Percentiles rank a stretch among this genome's conserved stretches.
These are phyloP conservation scores for Xylaria sp. DNA, from an alignment of 2,329 filamentous ascomycete genomes.

Conservation along the genomic window DNA sequence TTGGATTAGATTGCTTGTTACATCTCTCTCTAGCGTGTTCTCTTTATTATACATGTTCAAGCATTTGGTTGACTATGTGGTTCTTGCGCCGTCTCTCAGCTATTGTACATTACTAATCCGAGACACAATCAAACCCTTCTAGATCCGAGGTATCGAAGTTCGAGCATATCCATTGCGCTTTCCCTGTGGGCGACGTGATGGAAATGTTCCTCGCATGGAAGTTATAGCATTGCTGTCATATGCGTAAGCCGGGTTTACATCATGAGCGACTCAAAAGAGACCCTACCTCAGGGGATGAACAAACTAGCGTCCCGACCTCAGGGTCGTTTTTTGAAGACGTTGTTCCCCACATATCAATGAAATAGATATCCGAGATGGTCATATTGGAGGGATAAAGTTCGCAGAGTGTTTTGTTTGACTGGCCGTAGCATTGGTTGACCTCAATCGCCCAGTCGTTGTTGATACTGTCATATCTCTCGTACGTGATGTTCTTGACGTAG, in stretches of 20 bases:
- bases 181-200: constrained; percentile 38
- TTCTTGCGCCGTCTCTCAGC: too few relatives aligned
- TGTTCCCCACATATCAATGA: constrained; percentile 66
- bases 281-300: constrained; percentile 58
- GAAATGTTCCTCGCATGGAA: constrained; percentile 39
- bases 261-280: background rate
- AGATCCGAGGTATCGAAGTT: constrained; percentile 39
- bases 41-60: background rate
- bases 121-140: constrained; percentile 40
- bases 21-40: background rate
- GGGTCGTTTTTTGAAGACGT: constrained; percentile 59
- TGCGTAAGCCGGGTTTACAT: constrained; percentile 11
- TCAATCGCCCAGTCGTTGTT: constrained; percentile 75
- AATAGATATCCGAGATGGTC: constrained; percentile 66
- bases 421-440: constrained; percentile 72
- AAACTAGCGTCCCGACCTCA: constrained; percentile 59
- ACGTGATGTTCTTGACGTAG: constrained; percentile 73
- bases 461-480: constrained; percentile 67
- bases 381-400: constrained; percentile 54
- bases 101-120: constrained; percentile 15
- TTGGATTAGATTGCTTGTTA: background rate
- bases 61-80: too few relatives aligned
- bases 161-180: constrained; percentile 37
- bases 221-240: constrained; percentile 39
- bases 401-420: constrained; percentile 51